These are phyloP conservation scores for Graphilbum fragrans DNA, from an alignment of 2,329 filamentous ascomycete genomes.

Conservation along the genomic window DNA sequence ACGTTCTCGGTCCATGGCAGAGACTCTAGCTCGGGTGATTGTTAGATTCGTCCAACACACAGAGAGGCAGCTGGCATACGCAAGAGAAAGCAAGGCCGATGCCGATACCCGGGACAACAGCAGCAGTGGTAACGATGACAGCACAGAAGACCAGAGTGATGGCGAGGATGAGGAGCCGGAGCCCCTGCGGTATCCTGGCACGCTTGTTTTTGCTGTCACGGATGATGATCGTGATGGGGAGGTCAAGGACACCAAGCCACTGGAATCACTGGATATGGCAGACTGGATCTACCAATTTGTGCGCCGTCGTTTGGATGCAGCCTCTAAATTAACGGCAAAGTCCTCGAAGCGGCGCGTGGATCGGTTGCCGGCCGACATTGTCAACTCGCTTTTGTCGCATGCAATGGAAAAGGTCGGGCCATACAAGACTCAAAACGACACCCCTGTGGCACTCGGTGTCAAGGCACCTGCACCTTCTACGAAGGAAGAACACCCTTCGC, in stretches of 20 bases:
- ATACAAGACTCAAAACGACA: no score
- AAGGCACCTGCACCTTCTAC: no score
- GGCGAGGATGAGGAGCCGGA: not conserved
- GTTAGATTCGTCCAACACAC: not conserved
- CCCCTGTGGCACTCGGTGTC: no score
- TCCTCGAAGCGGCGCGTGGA: not conserved
- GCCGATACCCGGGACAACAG: not conserved
- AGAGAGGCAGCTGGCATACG: not conserved
- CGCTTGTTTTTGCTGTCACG: not conserved
- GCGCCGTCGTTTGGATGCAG: not conserved
- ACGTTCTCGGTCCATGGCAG: not conserved
- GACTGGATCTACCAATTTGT: conserved; percentile 1
- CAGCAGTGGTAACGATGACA: not conserved
- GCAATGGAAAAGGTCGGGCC: no score
- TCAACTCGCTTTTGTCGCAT: conserved; percentile 1
- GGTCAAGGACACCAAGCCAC: conserved; percentile 5
- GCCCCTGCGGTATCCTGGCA: not conserved
- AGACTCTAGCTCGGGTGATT: not conserved
- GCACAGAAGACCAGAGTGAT: not conserved
- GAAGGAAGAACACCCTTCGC: no score
- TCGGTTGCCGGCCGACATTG: not conserved
- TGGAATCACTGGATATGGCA: conserved; percentile 10
- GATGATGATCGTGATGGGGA: conserved; percentile 9
- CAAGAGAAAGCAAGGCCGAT: not conserved
- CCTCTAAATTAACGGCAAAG: not conserved